phyloP scores from a whole-genome alignment of 352 stramenopile genomes.

The Globisporangium uncinulatum region DNA sequence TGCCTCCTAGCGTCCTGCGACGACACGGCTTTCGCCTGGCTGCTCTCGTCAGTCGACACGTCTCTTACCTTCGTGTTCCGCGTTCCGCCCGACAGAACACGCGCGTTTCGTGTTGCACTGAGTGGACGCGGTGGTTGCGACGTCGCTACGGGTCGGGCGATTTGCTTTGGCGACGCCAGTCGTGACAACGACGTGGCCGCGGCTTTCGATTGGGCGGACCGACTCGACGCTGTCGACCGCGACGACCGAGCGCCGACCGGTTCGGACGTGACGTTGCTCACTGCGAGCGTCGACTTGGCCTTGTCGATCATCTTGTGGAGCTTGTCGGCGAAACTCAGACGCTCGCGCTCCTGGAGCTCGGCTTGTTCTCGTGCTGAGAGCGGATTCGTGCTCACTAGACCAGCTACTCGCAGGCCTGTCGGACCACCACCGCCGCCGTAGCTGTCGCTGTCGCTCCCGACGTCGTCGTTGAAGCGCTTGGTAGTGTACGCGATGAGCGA shows the following conservation, averaged over 20 bases:
- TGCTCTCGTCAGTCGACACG: neutral
- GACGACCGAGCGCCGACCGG: neutral
- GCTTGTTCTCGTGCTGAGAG: slow-evolving; percentile 25
- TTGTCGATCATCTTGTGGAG: slow-evolving; percentile 88
- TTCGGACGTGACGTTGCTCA: slow-evolving; percentile 6
- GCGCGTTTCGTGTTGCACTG: slow-evolving; percentile 3
- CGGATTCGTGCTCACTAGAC: slow-evolving; percentile 4
- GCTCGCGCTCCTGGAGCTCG: slow-evolving; percentile 44
- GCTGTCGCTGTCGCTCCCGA: slow-evolving; percentile 4
- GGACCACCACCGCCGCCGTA: neutral
- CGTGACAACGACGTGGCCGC: neutral
- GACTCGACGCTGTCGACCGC: slow-evolving; percentile 1
- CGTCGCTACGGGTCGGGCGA: neutral
- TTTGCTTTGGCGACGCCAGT: neutral
- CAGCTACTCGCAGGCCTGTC: neutral
- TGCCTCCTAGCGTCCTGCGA: slow-evolving; percentile 3
- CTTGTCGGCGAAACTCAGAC: slow-evolving; percentile 80
- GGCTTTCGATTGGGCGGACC: neutral
- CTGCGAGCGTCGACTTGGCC: slow-evolving; percentile 55
- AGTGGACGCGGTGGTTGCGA: neutral
- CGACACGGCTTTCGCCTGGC: slow-evolving; percentile 2
- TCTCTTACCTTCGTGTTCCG: neutral
- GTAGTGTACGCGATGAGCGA: slow-evolving; percentile 65
- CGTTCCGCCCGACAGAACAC: neutral
- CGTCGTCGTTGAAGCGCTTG: slow-evolving; percentile 56